Base-by-base conservation (phyloP, 306 rosid genomes). In the Lupinus albus region DNA sequence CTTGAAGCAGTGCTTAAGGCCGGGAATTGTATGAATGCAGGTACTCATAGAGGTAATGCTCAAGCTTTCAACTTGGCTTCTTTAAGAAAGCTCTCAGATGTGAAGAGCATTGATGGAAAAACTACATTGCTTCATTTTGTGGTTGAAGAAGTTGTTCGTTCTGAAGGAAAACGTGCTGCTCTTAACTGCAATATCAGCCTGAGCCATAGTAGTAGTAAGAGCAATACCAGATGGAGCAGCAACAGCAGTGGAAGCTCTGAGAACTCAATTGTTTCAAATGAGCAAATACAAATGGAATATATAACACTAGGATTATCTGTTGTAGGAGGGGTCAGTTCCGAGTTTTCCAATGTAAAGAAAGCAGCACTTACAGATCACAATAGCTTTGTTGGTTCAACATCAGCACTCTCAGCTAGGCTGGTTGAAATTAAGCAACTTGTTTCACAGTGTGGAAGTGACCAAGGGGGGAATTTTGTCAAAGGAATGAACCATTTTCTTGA, bases 1-100 rank as follows among this genome's bases (percentile, higher is more conserved):
- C 91, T 94, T 8, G 99, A 94, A 74, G 99, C 97, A 17, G 83
- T 91, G 12, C 97, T 94, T 46, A 94, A 94, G 72, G 92, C 99
- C 4, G 99, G 97, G 28, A 94, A 94, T 61, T 85, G 96, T 3
- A 84, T 94, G 95, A 94, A 94, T 73, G 97, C 97, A 0, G 99
- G 97, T 35, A 94, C 99, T 57, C 71, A 89, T 0, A 74, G 99
- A 73, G 99, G 99, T 13, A 88, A 94, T 77, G 99, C 99, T 21
- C 88, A 87, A 73, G 99, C 99, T 54, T 94, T 94, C 80, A 83
- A 88, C 76, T 88, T 94, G 76, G 76, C 64, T 57, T 80, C 99
- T 75, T 81, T 94, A 0, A 81, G 92, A 48, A 94, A 90, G 66
- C 99, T 94, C 36, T 86, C 96, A 1, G 97, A 94, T 70, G 99